Percentiles rank a stretch among this genome's conserved stretches.
Conservation (phyloP, 139 green algal genomes). For the Coelastrella sp. region DNA sequence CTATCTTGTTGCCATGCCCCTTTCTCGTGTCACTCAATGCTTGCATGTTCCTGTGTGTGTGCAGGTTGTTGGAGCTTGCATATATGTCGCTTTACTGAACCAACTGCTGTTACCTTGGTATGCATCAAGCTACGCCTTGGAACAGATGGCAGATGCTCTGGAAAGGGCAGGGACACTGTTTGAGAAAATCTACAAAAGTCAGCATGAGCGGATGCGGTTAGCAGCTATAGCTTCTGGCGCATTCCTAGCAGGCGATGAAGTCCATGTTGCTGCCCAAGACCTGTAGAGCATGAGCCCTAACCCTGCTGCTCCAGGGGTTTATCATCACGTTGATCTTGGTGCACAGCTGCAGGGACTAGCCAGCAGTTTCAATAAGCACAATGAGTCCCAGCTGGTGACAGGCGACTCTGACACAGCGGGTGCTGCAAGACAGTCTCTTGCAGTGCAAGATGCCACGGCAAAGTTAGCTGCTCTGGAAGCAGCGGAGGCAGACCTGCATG, state of each 20-base stretch:
- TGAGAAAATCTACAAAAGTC: conserved; percentile 23
- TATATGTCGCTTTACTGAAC: conserved; percentile 22
- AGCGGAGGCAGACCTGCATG: conserved; percentile 13
- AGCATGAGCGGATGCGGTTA: conserved; percentile 22
- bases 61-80: conserved; percentile 30
- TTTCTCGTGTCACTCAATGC: not conserved
- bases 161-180: conserved; percentile 14
- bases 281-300: too few relatives aligned
- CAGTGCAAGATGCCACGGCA: conserved; percentile 4
- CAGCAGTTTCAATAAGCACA: too few relatives aligned
- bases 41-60: not conserved
- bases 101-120: conserved; percentile 29
- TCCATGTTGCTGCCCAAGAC: not conserved
- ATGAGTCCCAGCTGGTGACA: too few relatives aligned
- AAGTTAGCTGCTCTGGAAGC: conserved; percentile 19
- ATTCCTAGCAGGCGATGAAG: not conserved
- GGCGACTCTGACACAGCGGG: too few relatives aligned
- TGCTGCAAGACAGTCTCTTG: too few relatives aligned
- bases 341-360: too few relatives aligned
- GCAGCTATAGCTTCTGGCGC: conserved; percentile 8
- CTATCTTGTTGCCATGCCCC: not conserved
- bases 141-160: conserved; percentile 35
- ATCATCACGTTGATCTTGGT: too few relatives aligned
- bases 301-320: too few relatives aligned
- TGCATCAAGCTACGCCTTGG: conserved; percentile 6